Base-by-base conservation (phyloP, 768 basidiomycete genomes). In the Kwoniella pini region DNA sequence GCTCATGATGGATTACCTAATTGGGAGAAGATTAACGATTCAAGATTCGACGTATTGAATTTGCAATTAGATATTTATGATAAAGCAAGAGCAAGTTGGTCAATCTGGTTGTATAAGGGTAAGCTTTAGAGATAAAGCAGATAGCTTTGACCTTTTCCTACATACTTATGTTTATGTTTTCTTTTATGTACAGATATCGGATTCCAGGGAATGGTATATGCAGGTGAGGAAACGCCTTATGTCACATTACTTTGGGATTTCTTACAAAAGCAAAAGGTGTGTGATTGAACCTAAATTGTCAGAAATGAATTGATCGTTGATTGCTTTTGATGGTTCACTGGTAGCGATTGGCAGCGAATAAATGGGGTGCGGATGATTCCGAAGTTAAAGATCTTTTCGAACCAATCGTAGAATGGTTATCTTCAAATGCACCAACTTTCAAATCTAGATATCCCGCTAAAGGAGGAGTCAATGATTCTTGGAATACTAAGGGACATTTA, bases 91-190 rank as follows among this genome's bases (percentile, higher is more conserved):
- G 57, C 68, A 3, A 56, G 54, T 17, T 90, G 88, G 89, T 86
- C 87, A 0, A 91, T 91, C 80, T 91, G 90, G 90, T 79, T 90
- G 19, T 91, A 88, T 83, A 79, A 91, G 88, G 74, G 68, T 67
- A 36, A 38, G 62, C 46, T 44, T 24, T n/a, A 7, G n/a, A 17
- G 6, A 7, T 44, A 17, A 9, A n/a, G 7, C 7, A 45, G 43
- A n/a, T n/a, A 9, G 17, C 17, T 45, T n/a, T 19, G 43, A 45
- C n/a, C n/a, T n/a, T n/a, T n/a, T n/a, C 19, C 7, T 9, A 45
- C 7, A 19, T 7, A n/a, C 7, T 9, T 7, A 7, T 24, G 43
- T 45, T 24, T 45, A 24, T 19, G 7, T 15, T 54, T 13, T 24
- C 26, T 27, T n/a, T 0, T 15, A 45, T 54, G 7, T 11, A 5